Base-by-base conservation (phyloP, 345 rosid genomes). In the Adansonia digitata region DNA sequence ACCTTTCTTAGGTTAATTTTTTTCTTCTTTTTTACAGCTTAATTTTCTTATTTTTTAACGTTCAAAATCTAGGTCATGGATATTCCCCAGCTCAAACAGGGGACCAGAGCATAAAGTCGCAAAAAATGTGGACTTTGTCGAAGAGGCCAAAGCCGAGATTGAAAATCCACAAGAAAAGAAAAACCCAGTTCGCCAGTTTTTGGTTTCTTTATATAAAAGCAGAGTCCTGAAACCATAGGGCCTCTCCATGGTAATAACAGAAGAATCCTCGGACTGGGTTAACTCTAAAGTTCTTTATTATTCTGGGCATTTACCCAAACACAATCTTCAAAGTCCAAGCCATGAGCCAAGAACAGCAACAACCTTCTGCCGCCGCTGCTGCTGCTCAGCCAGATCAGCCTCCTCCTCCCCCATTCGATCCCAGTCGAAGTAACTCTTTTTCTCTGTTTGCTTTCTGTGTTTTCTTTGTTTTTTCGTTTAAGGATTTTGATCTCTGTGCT, bases 401-500 rank as follows among this genome's bases (percentile, higher is more conserved):
- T 13, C 78, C 81, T 20, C n/a, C n/a, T n/a, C 73, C 85, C 61
- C 78, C 81, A 2, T 91, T 93, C 80, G 93, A 93, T 82, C 98
- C 98, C 49, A 84, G 88, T 82, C 88, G 98, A 88, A 91, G 98
- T 93, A 88, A 84, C 29, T 71, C 62, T 65, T 15, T 62, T 22
- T 40, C 20, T 70, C 35, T 45, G 5, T 22, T 43, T 39, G 15
- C 57, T 43, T 64, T 68, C 59, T 17, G 37, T 66, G 24, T 39
- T 57, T 74, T 64, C 62, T 67, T 74, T 62, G 26, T 63, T 27
- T 66, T 18, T 46, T 10, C 73, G 51, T 72, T 65, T 51, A 76
- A 77, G 73, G 81, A 76, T 72, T 82, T 75, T 66, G n/a, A 34
- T 24, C 43, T 27, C 43, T 45, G 20, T 52, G 39, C 26, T 61